Percentiles rank a stretch among this genome's conserved stretches.
Conservation (phyloP, 768 basidiomycete genomes). For the Trichaptum fuscoviolaceum region DNA sequence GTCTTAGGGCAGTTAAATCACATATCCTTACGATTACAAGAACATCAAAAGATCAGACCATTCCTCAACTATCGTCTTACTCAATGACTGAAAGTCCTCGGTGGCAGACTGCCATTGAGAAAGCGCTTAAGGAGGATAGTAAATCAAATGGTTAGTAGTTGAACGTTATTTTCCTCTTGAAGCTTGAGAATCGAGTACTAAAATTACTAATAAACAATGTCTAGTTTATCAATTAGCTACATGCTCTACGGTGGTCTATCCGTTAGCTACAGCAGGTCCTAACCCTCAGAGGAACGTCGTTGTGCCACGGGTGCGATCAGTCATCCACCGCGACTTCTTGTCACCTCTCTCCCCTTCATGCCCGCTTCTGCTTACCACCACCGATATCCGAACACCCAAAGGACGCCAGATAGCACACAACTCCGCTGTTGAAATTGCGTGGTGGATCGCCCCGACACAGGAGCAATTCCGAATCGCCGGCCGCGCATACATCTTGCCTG, state of each 20-base stretch:
- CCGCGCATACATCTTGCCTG: conserved; percentile 48
- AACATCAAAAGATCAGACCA: neutral
- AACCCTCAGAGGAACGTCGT: conserved; percentile 23
- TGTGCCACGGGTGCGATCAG: conserved; percentile 59
- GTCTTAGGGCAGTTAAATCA: neutral
- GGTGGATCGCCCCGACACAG: conserved; percentile 64
- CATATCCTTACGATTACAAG: neutral
- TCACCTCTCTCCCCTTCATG: conserved; percentile 37
- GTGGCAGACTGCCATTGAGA: conserved; percentile 44
- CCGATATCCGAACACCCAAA: conserved; percentile 72
- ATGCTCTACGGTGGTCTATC: conserved; percentile 38
- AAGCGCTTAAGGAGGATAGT: conserved; percentile 34
- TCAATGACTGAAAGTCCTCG: conserved; percentile 22
- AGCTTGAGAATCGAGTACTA: neutral
- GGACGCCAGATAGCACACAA: conserved; percentile 47
- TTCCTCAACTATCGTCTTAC: neutral
- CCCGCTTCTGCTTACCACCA: conserved; percentile 62
- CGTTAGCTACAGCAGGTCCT: conserved; percentile 53
- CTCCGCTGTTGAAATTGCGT: conserved; percentile 54
- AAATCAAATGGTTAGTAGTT: conserved; percentile 34
- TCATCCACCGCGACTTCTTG: conserved; percentile 57
- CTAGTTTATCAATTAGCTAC: neutral
- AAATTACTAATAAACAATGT: too few relatives aligned
- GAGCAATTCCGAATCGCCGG: conserved; percentile 76
- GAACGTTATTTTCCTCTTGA: neutral